phyloP scores from a whole-genome alignment of 768 basidiomycete genomes.

The Scleroderma citrinum region DNA sequence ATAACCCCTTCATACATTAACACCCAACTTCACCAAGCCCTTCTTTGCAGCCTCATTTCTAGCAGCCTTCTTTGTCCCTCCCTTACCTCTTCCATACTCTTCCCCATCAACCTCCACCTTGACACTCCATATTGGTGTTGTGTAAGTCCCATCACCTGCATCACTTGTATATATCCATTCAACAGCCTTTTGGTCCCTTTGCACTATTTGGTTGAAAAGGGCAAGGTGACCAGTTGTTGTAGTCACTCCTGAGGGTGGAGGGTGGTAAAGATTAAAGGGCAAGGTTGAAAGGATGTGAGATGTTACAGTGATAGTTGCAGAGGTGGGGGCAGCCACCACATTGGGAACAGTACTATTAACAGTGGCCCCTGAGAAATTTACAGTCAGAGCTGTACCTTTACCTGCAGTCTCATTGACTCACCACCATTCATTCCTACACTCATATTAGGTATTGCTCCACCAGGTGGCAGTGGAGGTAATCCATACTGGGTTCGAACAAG shows the following conservation, averaged over 20 bases:
- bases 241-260: slow-evolving; percentile 20
- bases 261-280: neutral
- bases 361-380: neutral
- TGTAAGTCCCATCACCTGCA: slow-evolving; percentile 41
- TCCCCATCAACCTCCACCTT: slow-evolving; percentile 57
- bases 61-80: slow-evolving; percentile 73
- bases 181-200: slow-evolving; percentile 48
- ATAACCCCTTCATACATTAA: slow-evolving; percentile 34
- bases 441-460: slow-evolving; percentile 2
- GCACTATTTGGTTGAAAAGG: slow-evolving; percentile 73
- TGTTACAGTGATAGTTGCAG: neutral
- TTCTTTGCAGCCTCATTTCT: slow-evolving; percentile 78
- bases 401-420: neutral
- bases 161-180: slow-evolving; percentile 67
- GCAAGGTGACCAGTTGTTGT: slow-evolving; percentile 59
- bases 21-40: slow-evolving; percentile 55
- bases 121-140: slow-evolving; percentile 76
- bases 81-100: slow-evolving; percentile 55
- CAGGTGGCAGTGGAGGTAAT: slow-evolving; percentile 40
- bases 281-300: slow-evolving; percentile 10
- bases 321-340: neutral
- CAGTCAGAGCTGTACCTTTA: neutral
- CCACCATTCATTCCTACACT: too few relatives aligned
- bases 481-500: slow-evolving; percentile 63
- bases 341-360: slow-evolving; percentile 1